phyloP scores from a whole-genome alignment of 768 basidiomycete genomes.

The Naematelia aurantialba region DNA sequence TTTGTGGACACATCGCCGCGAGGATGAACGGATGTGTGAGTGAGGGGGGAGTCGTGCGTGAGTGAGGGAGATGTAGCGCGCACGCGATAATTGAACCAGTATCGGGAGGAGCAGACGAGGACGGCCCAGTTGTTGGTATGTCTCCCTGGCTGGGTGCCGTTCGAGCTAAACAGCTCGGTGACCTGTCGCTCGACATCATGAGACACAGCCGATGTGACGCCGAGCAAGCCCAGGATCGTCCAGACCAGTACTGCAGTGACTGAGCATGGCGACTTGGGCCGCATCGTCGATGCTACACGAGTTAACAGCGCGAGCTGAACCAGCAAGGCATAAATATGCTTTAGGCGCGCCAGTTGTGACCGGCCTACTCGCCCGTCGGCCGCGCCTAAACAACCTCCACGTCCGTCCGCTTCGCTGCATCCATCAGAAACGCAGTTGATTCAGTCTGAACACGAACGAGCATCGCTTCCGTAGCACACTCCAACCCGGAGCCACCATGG shows the following conservation, averaged over 20 bases:
- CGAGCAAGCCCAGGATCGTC: constrained; percentile 11
- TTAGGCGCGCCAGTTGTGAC: neutral
- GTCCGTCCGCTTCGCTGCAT: too few species aligned
- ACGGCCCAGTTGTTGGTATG: constrained; percentile 99
- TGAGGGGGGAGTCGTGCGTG: too few species aligned
- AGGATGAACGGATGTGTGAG: too few species aligned
- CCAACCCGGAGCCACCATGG: too few species aligned
- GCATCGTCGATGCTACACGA: too few species aligned
- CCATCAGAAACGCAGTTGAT: too few species aligned
- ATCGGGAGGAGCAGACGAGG: constrained; percentile 84
- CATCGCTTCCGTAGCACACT: neutral
- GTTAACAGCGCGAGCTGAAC: too few species aligned
- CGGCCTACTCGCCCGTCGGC: neutral
- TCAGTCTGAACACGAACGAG: neutral
- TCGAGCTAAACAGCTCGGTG: constrained; percentile 19
- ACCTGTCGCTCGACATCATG: constrained; percentile 27
- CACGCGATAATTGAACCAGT: constrained; percentile 99
- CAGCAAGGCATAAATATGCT: too few species aligned
- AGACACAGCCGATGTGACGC: neutral
- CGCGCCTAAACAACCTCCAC: too few species aligned
- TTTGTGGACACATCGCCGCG: too few species aligned
- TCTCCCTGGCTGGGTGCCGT: constrained; percentile 18
- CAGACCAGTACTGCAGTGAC: neutral
- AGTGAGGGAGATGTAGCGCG: constrained; percentile 41
- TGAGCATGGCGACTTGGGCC: neutral